A percentile compares a stretch with the other conserved stretches of the same genome.
phyloP scores from a whole-genome alignment of 1,284 basidiomycete genomes.

The Cryptococcus deneoformans region DNA sequence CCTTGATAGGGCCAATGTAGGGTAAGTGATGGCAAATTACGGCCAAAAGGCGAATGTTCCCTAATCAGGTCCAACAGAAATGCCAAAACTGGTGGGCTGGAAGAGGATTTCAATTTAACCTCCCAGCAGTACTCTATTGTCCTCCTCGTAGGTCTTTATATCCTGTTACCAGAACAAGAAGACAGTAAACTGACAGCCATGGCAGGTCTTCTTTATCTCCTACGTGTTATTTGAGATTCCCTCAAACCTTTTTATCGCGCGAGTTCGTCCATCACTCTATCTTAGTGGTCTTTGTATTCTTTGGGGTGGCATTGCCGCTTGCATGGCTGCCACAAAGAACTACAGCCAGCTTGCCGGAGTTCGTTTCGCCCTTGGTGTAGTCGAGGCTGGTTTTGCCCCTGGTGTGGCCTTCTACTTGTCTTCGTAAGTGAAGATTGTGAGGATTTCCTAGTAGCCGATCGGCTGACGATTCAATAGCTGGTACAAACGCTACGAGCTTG shows the following conservation, averaged over 20 bases:
- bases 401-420: conserved; percentile 37
- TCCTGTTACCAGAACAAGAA: conserved; percentile 7
- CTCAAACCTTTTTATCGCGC: conserved; percentile 32
- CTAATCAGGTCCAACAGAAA: conserved; percentile 16
- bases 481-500: conserved; percentile 43
- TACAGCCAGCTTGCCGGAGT: conserved; percentile 38
- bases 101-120: conserved; percentile 40
- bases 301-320: conserved; percentile 42
- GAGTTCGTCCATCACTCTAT: conserved; percentile 40
- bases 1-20: conserved; percentile 47
- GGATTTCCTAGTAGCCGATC: neutral
- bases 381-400: conserved; percentile 44
- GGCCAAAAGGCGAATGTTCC: neutral
- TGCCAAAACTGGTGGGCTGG: conserved; percentile 40
- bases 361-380: conserved; percentile 40
- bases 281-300: conserved; percentile 37
- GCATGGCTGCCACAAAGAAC: conserved; percentile 36
- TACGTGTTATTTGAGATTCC: conserved; percentile 41
- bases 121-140: conserved; percentile 46
- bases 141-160: conserved; percentile 35
- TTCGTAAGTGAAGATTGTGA: conserved; percentile 7
- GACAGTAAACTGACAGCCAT: neutral
- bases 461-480: conserved; percentile 8
- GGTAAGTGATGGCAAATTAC: conserved; percentile 12
- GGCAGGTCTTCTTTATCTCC: conserved; percentile 27